These are phyloP conservation scores for Pleurotus tuoliensis DNA, from an alignment of 768 basidiomycete species.

Conservation along the genomic window DNA sequence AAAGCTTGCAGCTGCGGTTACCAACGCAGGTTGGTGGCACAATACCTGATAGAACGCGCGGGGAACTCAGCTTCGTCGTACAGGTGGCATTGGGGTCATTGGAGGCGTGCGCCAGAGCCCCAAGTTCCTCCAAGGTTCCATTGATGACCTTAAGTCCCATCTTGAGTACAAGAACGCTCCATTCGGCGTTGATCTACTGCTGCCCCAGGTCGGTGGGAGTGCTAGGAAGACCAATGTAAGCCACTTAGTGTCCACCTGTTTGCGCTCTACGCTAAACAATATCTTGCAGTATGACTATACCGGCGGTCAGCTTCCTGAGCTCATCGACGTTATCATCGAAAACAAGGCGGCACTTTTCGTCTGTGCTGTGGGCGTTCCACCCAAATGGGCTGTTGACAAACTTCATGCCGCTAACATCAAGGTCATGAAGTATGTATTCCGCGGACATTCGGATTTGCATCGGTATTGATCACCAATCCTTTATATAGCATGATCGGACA, in stretches of 20 bases:
- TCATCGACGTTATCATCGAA: constrained; percentile 76
- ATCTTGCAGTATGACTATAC: constrained; percentile 62
- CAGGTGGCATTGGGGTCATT: constrained; percentile 81
- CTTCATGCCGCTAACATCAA: constrained; percentile 74
- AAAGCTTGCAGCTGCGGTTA: constrained; percentile 82
- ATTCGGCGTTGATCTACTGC: constrained; percentile 78
- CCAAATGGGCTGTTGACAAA: constrained; percentile 77
- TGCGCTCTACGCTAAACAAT: constrained; percentile 16
- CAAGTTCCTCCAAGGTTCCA: constrained; percentile 60
- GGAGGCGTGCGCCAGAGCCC: constrained; percentile 77
- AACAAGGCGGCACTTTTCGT: constrained; percentile 76
- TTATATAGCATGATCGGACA: constrained; percentile 72
- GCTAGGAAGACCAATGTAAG: constrained; percentile 78
- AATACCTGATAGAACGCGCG: neutral
- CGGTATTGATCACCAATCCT: constrained; percentile 6
- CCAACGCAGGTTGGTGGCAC: constrained; percentile 63
- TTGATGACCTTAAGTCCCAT: constrained; percentile 69
- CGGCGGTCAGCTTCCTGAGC: constrained; percentile 67
- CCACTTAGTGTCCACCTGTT: constrained; percentile 8
- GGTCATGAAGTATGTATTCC: constrained; percentile 73
- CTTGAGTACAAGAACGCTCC: constrained; percentile 74
- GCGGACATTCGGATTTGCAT: neutral
- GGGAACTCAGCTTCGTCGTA: neutral
- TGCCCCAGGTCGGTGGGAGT: constrained; percentile 78
- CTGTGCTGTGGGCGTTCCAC: constrained; percentile 81